Evolutionary conservation across 306 rosid genomes (phyloP).

Genomic region (Prosopis cineraria): DNA sequence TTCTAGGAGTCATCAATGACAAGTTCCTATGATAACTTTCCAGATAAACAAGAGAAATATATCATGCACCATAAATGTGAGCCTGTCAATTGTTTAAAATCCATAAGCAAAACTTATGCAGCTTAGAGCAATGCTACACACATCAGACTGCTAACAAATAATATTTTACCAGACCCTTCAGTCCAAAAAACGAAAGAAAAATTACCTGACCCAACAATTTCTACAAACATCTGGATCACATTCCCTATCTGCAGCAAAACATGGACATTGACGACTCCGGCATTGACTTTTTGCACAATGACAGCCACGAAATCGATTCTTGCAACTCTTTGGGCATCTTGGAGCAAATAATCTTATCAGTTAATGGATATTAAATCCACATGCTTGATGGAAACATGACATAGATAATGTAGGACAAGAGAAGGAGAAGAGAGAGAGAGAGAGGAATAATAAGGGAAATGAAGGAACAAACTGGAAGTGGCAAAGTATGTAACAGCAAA

Average conservation of each 20-base stretch:
- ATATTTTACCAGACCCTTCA: conserved; percentile 30
- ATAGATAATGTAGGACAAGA: too few species aligned
- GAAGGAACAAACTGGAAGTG: too few species aligned
- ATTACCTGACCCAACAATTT: conserved; percentile 98
- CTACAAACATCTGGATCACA: conserved; percentile 99
- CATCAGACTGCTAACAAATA: conserved; percentile 1
- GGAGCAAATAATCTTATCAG: conserved; percentile 19
- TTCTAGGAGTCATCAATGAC: neutral
- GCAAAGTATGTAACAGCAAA: too few species aligned
- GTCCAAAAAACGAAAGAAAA: neutral
- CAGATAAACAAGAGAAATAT: conserved; percentile 25
- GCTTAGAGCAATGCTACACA: conserved; percentile 13
- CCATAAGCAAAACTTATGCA: neutral
- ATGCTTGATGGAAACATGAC: conserved; percentile 15
- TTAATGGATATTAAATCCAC: conserved; percentile 25
- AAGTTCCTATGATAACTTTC: conserved; percentile 15
- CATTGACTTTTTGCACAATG: conserved; percentile 99
- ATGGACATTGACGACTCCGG: conserved; percentile 96
- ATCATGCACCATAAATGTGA: conserved; percentile 11
- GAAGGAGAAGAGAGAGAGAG: too few species aligned
- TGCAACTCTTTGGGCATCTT: conserved; percentile 94
- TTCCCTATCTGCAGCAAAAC: conserved; percentile 99
- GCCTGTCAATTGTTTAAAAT: neutral
- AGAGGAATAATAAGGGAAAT: too few species aligned
- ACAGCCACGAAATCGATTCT: conserved; percentile 93